Evolutionary conservation across 345 rosid species (phyloP).

Genomic region (Cardamine resedifolia): DNA sequence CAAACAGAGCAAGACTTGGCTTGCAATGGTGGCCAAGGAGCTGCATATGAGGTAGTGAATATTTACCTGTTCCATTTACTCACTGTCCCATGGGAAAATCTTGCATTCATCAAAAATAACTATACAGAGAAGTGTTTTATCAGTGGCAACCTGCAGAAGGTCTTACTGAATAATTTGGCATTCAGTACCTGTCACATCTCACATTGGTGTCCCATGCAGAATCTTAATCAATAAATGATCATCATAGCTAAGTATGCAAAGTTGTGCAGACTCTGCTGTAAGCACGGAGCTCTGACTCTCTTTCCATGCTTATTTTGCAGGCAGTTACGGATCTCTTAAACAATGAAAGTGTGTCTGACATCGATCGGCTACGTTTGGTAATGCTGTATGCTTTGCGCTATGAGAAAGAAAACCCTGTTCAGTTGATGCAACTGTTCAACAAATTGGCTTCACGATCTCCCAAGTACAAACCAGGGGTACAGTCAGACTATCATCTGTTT

Average conservation of each 20-base stretch:
- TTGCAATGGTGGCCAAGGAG: constrained; percentile 96
- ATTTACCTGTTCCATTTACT: constrained; percentile 1
- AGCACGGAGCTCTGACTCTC: constrained; percentile 28
- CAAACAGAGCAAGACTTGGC: constrained; percentile 97
- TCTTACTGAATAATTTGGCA: not conserved
- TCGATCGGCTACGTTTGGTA: constrained; percentile 81
- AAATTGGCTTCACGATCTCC: constrained; percentile 86
- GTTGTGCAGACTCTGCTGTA: not conserved
- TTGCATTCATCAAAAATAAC: not conserved
- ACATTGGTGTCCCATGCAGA: not conserved
- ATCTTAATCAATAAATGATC: not conserved
- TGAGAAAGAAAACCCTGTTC: constrained; percentile 98
- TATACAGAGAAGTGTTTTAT: not conserved
- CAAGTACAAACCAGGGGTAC: constrained; percentile 95
- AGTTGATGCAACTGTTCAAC: constrained; percentile 95
- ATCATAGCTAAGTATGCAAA: not conserved
- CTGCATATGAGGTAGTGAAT: constrained; percentile 86
- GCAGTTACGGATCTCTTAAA: constrained; percentile 86
- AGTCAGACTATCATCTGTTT: constrained; percentile 14
- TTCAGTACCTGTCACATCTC: not conserved
- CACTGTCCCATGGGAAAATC: not conserved
- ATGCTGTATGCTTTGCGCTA: constrained; percentile 94
- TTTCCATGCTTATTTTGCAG: constrained; percentile 47
- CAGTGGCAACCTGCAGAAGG: constrained; percentile 12
- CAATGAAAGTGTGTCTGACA: constrained; percentile 81